Base-by-base conservation (phyloP, 129 eudicot species). In the Pseudognaphalium luteoalbum region DNA sequence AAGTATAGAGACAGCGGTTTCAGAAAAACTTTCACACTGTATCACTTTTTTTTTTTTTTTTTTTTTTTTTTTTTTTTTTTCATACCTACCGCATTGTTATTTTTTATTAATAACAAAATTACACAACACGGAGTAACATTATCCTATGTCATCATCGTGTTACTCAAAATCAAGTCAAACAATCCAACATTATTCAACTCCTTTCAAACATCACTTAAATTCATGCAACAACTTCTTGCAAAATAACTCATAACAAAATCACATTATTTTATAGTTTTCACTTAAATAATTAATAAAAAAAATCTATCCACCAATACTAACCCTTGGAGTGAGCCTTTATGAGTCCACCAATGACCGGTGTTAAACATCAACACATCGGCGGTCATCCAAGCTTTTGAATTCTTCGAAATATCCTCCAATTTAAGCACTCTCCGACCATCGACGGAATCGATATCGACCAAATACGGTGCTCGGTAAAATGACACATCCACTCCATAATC, bases 261-360 rank as follows among this genome's bases (percentile, higher is more conserved):
- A 25, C 8, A 19, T 39, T 63, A 63, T 30, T 64, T 32, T 32
- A 33, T 34, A 17, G 34, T 15, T 34, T 33, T 65, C 3, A 6
- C 7, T 7, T 69, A 42, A 12, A 70, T 11, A 21, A 47, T 6
- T 1, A 7, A 3, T 37, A 35, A 39, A 68, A 37, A 37, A 7
- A 76, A 14, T 1, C 9, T 32, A 66, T 7, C 9, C 4, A 17
- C 17, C 14, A 76, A n/a, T 28, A 78, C 81, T 69, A 68, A 78
- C 98, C 97, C 97, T 84, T 87, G 96, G 14, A 86, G 93, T 6
- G 90, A 58, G 71, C 97, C 98, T 81, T 81, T 84, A 81, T 94
- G 98, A 70, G 72, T 84, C 98, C 98, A 94, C 98, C 98, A 94
- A 42, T 94, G 98, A 54, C 98, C 98, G 5, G 98, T 91, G 78